Percentiles rank a stretch among this genome's conserved stretches.
phyloP scores from a whole-genome alignment of 108 stramenopile species.

The Nitzschia sp. region DNA sequence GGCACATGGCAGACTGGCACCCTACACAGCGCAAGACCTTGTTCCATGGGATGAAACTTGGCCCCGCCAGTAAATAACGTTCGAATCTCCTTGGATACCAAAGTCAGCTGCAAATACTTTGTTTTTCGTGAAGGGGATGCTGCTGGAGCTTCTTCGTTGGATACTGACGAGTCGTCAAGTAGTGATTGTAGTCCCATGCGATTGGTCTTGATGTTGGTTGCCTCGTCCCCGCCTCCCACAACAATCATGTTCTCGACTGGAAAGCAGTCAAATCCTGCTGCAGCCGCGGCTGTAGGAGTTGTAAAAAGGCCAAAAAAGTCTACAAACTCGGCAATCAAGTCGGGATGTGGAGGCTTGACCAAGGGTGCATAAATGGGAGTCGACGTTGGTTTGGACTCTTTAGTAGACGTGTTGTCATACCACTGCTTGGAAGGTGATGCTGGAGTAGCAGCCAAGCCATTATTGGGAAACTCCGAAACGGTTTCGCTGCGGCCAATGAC shows the following conservation, averaged over 20 bases:
- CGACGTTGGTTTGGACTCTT: not conserved
- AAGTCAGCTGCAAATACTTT: not conserved
- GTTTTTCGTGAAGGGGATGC: not conserved
- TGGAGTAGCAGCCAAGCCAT: not conserved
- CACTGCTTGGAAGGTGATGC: not conserved
- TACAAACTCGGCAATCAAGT: constrained; percentile 8
- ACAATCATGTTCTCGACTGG: constrained; percentile 11
- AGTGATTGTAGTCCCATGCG: not conserved
- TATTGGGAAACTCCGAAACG: not conserved
- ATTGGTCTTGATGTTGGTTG: not conserved
- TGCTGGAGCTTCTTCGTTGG: not conserved
- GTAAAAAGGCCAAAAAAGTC: constrained; percentile 15
- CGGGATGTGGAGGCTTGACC: constrained; percentile 3
- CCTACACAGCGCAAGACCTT: constrained; percentile 12
- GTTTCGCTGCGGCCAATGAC: not conserved
- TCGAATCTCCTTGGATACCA: constrained; percentile 6
- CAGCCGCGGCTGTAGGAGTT: not conserved
- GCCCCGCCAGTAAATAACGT: constrained; percentile 9
- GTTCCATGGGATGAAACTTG: constrained; percentile 20
- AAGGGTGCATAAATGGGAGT: constrained; percentile 10
- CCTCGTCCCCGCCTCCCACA: not conserved
- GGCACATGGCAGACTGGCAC: not conserved
- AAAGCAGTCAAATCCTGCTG: not conserved
- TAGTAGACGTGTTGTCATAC: not conserved
- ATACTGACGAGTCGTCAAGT: not conserved